phyloP scores from a whole-genome alignment of 805 yeast species.

The Wickerhamomyces subpelliculosus region DNA sequence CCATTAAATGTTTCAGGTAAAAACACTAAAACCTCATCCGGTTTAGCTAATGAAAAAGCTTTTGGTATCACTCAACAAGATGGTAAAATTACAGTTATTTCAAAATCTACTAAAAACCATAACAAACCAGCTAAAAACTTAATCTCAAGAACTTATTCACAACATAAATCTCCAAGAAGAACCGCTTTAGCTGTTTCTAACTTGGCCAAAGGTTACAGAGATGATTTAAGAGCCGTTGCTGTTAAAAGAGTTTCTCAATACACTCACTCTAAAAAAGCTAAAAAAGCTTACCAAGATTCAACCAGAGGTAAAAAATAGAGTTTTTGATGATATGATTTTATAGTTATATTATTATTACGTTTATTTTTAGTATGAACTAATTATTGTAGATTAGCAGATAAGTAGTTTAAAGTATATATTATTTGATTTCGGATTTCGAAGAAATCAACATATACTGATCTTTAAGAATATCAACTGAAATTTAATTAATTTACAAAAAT shows the following conservation, averaged over 20 bases:
- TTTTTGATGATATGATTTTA: neutral
- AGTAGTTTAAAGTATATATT: too few relatives aligned
- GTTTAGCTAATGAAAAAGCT: conserved; percentile 44
- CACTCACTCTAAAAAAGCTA: conserved; percentile 27
- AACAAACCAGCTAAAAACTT: conserved; percentile 40
- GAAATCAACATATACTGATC: too few relatives aligned
- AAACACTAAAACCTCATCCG: conserved; percentile 40
- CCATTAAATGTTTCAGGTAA: conserved; percentile 41
- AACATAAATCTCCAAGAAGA: conserved; percentile 35
- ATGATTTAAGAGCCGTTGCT: conserved; percentile 41
- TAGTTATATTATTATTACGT: too few relatives aligned
- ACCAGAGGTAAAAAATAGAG: neutral
- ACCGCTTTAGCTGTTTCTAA: conserved; percentile 39
- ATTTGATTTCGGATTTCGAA: too few relatives aligned
- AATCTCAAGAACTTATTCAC: conserved; percentile 31
- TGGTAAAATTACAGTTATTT: conserved; percentile 33
- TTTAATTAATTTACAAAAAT: too few relatives aligned
- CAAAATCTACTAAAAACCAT: conserved; percentile 38
- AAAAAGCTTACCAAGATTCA: neutral
- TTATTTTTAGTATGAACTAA: too few relatives aligned
- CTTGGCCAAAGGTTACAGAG: conserved; percentile 39
- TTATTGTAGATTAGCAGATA: too few relatives aligned
- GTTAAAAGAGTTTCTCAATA: conserved; percentile 39
- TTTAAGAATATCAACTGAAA: too few relatives aligned
- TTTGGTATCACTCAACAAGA: conserved; percentile 34